phyloP scores from a whole-genome alignment of 345 rosid species.

The Noccaea bulbosa region DNA sequence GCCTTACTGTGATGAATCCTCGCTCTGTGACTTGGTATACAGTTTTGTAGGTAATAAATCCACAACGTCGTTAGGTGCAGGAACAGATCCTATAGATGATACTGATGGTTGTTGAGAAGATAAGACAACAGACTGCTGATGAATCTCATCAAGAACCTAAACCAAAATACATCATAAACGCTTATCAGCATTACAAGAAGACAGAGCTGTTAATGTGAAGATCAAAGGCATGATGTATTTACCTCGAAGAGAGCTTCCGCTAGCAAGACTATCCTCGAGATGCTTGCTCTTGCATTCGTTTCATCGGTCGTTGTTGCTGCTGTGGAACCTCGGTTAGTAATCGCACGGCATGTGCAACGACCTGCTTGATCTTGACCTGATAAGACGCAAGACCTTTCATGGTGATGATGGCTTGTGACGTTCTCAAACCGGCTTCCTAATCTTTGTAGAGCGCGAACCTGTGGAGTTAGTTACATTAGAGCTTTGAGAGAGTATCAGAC shows the following conservation, averaged over 20 bases:
- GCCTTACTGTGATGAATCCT: conserved; percentile 83
- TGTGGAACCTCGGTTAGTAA: conserved; percentile 52
- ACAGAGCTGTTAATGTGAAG: not conserved
- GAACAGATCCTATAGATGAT: conserved; percentile 91
- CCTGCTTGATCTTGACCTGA: conserved; percentile 87
- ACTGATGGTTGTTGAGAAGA: conserved; percentile 86
- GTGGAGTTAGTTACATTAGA: conserved; percentile 25
- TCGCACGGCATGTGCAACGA: conserved; percentile 72
- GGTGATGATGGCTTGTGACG: conserved; percentile 88
- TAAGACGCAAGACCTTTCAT: conserved; percentile 87
- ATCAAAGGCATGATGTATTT: not conserved
- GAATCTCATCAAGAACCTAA: conserved; percentile 99
- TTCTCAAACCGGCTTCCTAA: conserved; percentile 91
- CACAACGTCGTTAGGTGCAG: conserved; percentile 91
- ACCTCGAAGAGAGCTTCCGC: conserved; percentile 99
- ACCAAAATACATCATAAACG: conserved; percentile 37
- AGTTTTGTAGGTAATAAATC: conserved; percentile 75
- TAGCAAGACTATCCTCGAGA: conserved; percentile 95
- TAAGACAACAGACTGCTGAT: conserved; percentile 93
- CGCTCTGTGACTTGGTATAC: conserved; percentile 61
- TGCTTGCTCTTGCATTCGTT: conserved; percentile 85
- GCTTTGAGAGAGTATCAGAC: conserved; percentile 20
- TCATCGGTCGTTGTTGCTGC: conserved; percentile 58
- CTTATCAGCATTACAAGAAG: conserved; percentile 37
- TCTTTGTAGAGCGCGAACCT: conserved; percentile 97